A percentile compares a stretch with the other conserved stretches of the same genome.
phyloP scores from a whole-genome alignment of 2,329 filamentous ascomycete species.

The Aspergillus flavus region DNA sequence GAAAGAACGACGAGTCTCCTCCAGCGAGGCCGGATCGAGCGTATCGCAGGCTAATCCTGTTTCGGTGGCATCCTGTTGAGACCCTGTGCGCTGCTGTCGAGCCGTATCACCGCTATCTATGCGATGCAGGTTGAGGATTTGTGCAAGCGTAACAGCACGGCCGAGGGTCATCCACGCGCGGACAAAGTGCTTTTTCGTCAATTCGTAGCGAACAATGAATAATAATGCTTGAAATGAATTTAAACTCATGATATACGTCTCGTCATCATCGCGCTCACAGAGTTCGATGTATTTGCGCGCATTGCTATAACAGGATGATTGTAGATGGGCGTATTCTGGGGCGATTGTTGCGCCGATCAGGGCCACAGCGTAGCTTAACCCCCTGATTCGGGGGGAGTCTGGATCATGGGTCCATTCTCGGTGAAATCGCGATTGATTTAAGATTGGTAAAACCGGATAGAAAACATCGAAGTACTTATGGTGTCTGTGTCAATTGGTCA shows the following conservation, averaged over 20 bases:
- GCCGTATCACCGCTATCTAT: background rate
- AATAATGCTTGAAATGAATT: background rate
- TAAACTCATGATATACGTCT: background rate
- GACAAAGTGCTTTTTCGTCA: background rate
- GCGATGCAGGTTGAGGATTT: background rate
- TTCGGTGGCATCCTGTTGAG: background rate
- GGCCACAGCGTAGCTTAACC: too few relatives aligned
- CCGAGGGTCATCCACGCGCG: background rate
- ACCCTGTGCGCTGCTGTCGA: background rate
- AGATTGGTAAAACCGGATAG: background rate
- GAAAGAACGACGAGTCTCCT: background rate
- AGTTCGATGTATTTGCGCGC: background rate
- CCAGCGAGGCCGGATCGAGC: too few relatives aligned
- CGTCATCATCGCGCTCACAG: background rate
- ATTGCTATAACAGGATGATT: background rate
- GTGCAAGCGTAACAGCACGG: background rate
- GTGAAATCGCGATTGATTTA: background rate
- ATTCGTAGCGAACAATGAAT: background rate
- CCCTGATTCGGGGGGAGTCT: too few relatives aligned
- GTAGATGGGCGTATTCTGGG: background rate
- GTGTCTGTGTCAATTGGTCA: background rate
- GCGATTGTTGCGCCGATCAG: background rate
- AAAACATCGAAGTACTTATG: background rate
- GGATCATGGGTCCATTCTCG: background rate
- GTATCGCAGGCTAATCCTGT: too few relatives aligned